Evolutionary conservation across 140 eudicot genomes (phyloP).

Genomic region (Anethum foeniculum): DNA sequence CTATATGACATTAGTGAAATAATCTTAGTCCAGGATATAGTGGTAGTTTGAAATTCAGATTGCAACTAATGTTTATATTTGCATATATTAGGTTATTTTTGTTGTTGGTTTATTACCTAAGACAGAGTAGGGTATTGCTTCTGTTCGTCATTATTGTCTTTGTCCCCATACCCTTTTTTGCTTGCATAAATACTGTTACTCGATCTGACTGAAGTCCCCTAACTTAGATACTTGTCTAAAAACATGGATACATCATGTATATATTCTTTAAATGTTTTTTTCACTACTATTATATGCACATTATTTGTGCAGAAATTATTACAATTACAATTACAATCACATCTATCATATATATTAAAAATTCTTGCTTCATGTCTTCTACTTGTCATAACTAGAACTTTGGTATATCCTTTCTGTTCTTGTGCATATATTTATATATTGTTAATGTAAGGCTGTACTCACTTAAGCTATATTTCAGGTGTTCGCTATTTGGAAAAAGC

Average conservation of each 20-base stretch:
- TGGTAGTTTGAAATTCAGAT: neutral
- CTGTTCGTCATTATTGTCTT: neutral
- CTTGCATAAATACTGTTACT: neutral
- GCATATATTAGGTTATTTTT: neutral
- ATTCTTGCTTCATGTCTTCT: slow-evolving; percentile 2
- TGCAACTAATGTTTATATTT: neutral
- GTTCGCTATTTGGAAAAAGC: slow-evolving; percentile 99
- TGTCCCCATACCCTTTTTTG: neutral
- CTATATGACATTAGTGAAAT: neutral
- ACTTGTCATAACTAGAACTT: neutral
- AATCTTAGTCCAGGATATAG: neutral
- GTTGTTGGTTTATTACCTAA: neutral
- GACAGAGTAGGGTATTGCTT: neutral
- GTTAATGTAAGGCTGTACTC: slow-evolving; percentile 8
- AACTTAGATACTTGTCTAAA: neutral
- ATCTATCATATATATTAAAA: neutral
- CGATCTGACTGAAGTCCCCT: neutral
- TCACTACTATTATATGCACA: neutral
- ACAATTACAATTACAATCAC: neutral
- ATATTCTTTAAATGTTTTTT: neutral
- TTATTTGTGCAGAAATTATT: neutral
- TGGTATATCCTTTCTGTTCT: neutral
- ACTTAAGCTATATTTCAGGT: slow-evolving; percentile 36
- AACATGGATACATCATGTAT: neutral
- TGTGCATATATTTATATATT: neutral